phyloP scores from a whole-genome alignment of 371 early-diverging fungal species.

The Massospora cicadina region DNA sequence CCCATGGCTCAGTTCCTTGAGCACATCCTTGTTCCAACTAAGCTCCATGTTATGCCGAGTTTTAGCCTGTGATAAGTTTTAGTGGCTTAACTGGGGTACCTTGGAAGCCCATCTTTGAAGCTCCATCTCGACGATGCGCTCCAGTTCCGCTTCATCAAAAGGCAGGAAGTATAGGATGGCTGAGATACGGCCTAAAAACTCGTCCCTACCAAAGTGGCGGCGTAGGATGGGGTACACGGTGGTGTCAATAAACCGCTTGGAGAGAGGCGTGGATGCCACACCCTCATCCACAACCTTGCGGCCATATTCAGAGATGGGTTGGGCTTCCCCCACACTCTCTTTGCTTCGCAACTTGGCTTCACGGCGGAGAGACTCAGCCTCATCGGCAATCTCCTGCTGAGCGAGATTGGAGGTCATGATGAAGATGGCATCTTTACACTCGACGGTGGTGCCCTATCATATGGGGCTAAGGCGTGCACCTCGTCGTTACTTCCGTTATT shows the following conservation, averaged over 20 bases:
- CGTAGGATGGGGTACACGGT: constrained; percentile 36
- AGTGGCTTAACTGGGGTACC: constrained; percentile 6
- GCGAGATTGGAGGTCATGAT: constrained; percentile 81
- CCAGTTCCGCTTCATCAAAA: constrained; percentile 28
- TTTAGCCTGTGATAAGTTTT: constrained; percentile 13
- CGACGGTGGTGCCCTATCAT: constrained; percentile 47
- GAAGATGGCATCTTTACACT: constrained; percentile 85
- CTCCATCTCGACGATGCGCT: constrained; percentile 27
- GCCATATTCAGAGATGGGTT: neutral
- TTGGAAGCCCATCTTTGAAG: constrained; percentile 30
- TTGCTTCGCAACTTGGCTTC: constrained; percentile 25
- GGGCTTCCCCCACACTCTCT: constrained; percentile 16
- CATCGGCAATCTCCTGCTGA: constrained; percentile 40
- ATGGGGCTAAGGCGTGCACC: too few species aligned
- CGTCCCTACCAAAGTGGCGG: constrained; percentile 33
- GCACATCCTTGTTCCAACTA: constrained; percentile 31
- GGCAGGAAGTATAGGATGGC: constrained; percentile 38
- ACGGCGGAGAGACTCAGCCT: constrained; percentile 27
- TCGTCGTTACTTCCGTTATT: too few species aligned
- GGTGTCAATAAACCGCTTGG: constrained; percentile 29
- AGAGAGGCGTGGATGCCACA: constrained; percentile 22
- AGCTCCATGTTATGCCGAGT: constrained; percentile 28
- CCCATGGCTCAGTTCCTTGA: constrained; percentile 25
- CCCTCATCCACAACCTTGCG: constrained; percentile 13
- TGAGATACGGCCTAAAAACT: constrained; percentile 39